These are phyloP conservation scores for Wickerhamiella spandovensis DNA, from an alignment of 805 yeast genomes.

Conservation along the genomic window DNA sequence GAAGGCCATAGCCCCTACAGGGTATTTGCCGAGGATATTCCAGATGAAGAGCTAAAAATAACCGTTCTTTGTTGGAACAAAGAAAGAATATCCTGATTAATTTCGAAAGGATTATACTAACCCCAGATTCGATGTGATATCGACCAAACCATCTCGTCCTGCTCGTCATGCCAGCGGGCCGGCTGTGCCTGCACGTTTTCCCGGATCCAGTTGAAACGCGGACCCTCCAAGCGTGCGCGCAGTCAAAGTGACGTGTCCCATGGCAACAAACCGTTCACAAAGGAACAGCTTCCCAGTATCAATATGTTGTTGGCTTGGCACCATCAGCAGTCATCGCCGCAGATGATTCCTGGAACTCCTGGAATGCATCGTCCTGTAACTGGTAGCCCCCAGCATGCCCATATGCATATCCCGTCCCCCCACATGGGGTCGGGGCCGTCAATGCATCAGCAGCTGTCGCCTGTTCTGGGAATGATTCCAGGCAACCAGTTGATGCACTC, in stretches of 20 bases:
- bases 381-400: neutral
- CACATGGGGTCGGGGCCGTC: neutral
- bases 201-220: slow-evolving; percentile 46
- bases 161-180: slow-evolving; percentile 40
- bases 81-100: neutral
- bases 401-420: neutral
- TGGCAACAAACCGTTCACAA: neutral
- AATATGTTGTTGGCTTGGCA: slow-evolving; percentile 9
- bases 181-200: slow-evolving; percentile 42
- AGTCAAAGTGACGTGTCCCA: slow-evolving; percentile 9
- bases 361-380: neutral
- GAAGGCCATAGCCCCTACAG: no score
- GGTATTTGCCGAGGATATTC: no score
- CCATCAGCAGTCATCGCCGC: neutral
- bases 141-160: slow-evolving; percentile 22
- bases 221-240: slow-evolving; percentile 42
- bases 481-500: neutral
- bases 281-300: slow-evolving; percentile 9
- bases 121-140: slow-evolving; percentile 30
- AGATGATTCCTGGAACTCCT: neutral
- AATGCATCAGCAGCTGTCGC: neutral
- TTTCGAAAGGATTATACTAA: neutral
- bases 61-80: no score
- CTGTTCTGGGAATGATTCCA: neutral
- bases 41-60: no score